phyloP scores from a whole-genome alignment of 1,284 basidiomycete species.

The Athelia psychrophila region DNA sequence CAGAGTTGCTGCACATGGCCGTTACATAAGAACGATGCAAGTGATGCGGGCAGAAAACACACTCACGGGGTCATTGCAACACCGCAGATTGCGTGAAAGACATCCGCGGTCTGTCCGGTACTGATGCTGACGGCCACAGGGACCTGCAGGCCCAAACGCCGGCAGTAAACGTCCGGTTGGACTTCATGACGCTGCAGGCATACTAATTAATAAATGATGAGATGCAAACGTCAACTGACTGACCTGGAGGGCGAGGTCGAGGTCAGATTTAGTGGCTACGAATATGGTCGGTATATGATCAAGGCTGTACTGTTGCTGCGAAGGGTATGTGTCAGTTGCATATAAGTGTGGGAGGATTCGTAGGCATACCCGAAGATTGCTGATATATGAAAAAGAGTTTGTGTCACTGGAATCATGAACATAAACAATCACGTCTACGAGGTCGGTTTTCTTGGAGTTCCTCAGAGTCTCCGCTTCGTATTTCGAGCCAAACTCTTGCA shows the following conservation, averaged over 20 bases:
- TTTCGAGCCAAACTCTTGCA: constrained; percentile 96
- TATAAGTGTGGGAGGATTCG: constrained; percentile 8
- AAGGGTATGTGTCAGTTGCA: constrained; percentile 5
- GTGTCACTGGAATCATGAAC: constrained; percentile 98
- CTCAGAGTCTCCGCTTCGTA: constrained; percentile 92
- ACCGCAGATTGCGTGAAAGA: constrained; percentile 82
- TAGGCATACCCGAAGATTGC: constrained; percentile 81
- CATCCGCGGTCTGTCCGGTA: constrained; percentile 83
- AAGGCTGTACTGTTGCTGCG: constrained; percentile 92
- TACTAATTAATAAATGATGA: constrained; percentile 8
- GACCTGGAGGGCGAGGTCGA: constrained; percentile 93
- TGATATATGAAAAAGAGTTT: constrained; percentile 98
- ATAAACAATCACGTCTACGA: constrained; percentile 93
- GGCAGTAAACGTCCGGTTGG: constrained; percentile 95
- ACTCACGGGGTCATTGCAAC: constrained; percentile 86
- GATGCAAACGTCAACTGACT: constrained; percentile 17
- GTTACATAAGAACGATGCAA: constrained; percentile 10
- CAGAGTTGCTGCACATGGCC: constrained; percentile 44
- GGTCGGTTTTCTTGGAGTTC: constrained; percentile 87
- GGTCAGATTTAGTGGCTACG: constrained; percentile 98
- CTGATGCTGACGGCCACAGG: constrained; percentile 91
- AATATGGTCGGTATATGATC: constrained; percentile 95
- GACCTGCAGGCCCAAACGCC: constrained; percentile 80
- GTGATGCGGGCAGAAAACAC: constrained; percentile 12
- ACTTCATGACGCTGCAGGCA: constrained; percentile 85